These are phyloP conservation scores for Gorgonomyces haynaldii DNA, from an alignment of 192 early-diverging fungal species.

Conservation along the genomic window DNA sequence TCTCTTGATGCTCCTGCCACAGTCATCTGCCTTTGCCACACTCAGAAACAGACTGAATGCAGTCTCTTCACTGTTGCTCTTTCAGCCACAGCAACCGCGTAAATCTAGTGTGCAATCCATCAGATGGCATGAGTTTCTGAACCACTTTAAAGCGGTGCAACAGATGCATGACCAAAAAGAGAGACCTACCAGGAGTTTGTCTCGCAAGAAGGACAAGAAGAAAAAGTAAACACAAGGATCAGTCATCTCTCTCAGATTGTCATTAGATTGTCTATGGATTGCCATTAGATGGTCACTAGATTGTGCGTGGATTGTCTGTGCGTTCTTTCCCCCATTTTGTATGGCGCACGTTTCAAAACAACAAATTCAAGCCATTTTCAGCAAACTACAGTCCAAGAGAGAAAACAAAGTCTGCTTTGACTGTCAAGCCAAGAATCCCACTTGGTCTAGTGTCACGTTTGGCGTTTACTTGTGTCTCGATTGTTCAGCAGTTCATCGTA, in stretches of 20 bases:
- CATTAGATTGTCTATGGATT: too few species aligned
- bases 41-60: slow-evolving; percentile 85
- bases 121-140: slow-evolving; percentile 55
- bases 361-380: slow-evolving; percentile 6
- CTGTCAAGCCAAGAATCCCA: slow-evolving; percentile 87
- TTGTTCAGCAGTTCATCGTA: slow-evolving; percentile 90
- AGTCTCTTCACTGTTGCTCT: slow-evolving; percentile 42
- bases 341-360: slow-evolving; percentile 1
- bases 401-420: slow-evolving; percentile 64
- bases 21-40: slow-evolving; percentile 91
- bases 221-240: too few species aligned
- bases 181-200: too few species aligned
- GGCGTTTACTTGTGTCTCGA: slow-evolving; percentile 94
- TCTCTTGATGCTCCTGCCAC: slow-evolving; percentile 92
- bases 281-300: too few species aligned
- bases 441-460: slow-evolving; percentile 88
- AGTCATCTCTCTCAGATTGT: too few species aligned
- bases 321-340: too few species aligned
- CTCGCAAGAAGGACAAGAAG: too few species aligned
- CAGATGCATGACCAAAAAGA: slow-evolving; percentile 58
- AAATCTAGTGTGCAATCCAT: slow-evolving; percentile 7
- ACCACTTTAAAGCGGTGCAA: slow-evolving; percentile 66
- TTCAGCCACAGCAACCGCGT: background rate
- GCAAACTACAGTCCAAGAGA: slow-evolving; percentile 6
- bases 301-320: too few species aligned